phyloP scores from a whole-genome alignment of 2,329 filamentous ascomycete species.

The Fusarium annulatum region DNA sequence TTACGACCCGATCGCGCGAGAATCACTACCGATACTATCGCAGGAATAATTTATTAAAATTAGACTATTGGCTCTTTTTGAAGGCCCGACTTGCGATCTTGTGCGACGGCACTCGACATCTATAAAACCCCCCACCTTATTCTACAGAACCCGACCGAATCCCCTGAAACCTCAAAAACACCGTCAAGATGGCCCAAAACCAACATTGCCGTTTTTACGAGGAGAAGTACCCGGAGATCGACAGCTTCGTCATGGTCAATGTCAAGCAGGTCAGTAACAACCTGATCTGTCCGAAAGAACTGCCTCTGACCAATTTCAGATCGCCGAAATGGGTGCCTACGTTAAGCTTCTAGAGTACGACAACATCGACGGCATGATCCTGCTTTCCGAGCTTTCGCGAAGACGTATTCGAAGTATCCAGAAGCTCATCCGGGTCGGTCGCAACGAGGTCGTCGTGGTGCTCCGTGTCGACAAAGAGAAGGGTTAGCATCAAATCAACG shows the following conservation, averaged over 20 bases:
- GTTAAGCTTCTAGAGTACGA: conserved; percentile 99
- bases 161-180: conserved; percentile 45
- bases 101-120: conserved; percentile 42
- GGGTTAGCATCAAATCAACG: conserved; percentile 61
- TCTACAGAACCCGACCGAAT: conserved; percentile 40
- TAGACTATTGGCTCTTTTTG: conserved; percentile 25
- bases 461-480: conserved; percentile 99
- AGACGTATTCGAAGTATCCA: conserved; percentile 99
- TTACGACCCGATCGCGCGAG: conserved; percentile 38
- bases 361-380: conserved; percentile 99
- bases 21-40: conserved; percentile 13
- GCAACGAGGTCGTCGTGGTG: conserved; percentile 98
- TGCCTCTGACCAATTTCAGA: conserved; percentile 63
- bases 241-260: conserved; percentile 99
- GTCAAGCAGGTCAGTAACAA: conserved; percentile 83
- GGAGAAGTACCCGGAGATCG: conserved; percentile 94
- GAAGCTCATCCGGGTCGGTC: conserved; percentile 97
- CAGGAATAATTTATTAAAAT: conserved; percentile 1
- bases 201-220: conserved; percentile 98
- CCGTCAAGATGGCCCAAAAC: conserved; percentile 82
- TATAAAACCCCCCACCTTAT: conserved; percentile 47
- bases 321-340: conserved; percentile 99
- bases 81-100: conserved; percentile 36
- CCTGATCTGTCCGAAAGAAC: conserved; percentile 14
- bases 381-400: conserved; percentile 96